Base-by-base conservation (phyloP, 2,329 filamentous ascomycete genomes). In the Fusarium penzigii region DNA sequence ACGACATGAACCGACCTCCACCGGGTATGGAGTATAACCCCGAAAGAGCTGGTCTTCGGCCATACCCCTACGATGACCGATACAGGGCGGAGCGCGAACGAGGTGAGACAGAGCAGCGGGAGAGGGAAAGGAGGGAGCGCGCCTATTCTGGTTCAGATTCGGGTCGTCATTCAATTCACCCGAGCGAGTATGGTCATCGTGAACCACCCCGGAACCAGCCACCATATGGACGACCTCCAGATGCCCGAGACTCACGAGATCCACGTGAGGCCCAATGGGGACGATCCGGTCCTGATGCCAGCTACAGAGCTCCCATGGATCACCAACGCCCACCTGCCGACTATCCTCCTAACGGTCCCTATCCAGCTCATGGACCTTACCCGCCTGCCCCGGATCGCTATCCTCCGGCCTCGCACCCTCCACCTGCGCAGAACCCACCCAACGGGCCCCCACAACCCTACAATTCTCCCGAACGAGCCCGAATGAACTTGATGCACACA, bases 401-500 rank as follows among this genome's bases (percentile, higher is more conserved):
- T 46, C 62, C 65, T n/a, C 64, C 68, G 8, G 59, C 64, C 52
- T 72, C 51, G 25, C 75, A 75, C 46, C 69, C 70, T 16, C 66
- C 71, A 20, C 71, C 61, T 41, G 53, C 64, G 6, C 69, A 67
- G 8, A 57, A 51, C 34, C 49, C 62, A 20, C 54, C 63, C 6
- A 49, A 44, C 47, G 62, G 57, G 34, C 66, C 68, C 12, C 65
- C 63, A 9, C 68, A 65, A 57, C 68, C 74, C 1, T 81, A 76
- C 56, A 78, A 82, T 17, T 80, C 78, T 9, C 77, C 79, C 4
- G 80, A 82, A 10, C 75, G 76, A n/a, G 74, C 75, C 17, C 73
- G 76, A 43, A 73, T 77, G 59, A 71, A 69, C 12, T 67, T 70
- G 17, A 68, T 70, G 16, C 62, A 64, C 25, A 66, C 65, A 14